These are phyloP conservation scores for Balansia obtecta DNA, from an alignment of 2,329 filamentous ascomycete genomes.

Conservation along the genomic window DNA sequence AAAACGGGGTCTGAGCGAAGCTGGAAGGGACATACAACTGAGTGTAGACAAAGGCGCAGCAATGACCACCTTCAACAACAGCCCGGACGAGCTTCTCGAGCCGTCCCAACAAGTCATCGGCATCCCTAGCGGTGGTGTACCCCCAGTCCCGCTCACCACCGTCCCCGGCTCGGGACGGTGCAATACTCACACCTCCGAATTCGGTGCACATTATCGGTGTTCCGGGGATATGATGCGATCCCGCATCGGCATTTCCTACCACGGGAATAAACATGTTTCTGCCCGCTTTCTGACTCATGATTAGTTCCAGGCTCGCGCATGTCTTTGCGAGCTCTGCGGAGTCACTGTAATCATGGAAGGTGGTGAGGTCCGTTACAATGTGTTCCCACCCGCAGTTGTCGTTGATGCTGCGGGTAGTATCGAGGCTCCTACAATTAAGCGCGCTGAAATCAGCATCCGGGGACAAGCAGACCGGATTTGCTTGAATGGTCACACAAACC, in stretches of 20 bases:
- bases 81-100: constrained; percentile 47
- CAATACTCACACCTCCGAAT: constrained; percentile 57
- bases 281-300: constrained; percentile 39
- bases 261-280: constrained; percentile 42
- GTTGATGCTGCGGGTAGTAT: constrained; percentile 52
- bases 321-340: constrained; percentile 40
- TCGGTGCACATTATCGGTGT: constrained; percentile 55
- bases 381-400: constrained; percentile 66
- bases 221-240: constrained; percentile 36
- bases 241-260: constrained; percentile 29
- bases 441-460: too few relatives aligned
- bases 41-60: constrained; percentile 54
- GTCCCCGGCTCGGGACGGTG: constrained; percentile 26
- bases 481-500: constrained; percentile 24
- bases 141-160: constrained; percentile 45
- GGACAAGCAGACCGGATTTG: too few relatives aligned
- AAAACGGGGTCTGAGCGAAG: not conserved
- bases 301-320: constrained; percentile 39
- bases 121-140: constrained; percentile 52
- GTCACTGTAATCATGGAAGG: constrained; percentile 57
- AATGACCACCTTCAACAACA: constrained; percentile 41
- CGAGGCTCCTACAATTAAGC: constrained; percentile 29
- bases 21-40: constrained; percentile 37
- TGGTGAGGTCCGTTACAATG: constrained; percentile 49
- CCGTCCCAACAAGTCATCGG: constrained; percentile 44